A percentile compares a stretch with the other conserved stretches of the same genome.
These are phyloP conservation scores for Microcera coccophila DNA, from an alignment of 2,329 filamentous ascomycete species.

Conservation along the genomic window DNA sequence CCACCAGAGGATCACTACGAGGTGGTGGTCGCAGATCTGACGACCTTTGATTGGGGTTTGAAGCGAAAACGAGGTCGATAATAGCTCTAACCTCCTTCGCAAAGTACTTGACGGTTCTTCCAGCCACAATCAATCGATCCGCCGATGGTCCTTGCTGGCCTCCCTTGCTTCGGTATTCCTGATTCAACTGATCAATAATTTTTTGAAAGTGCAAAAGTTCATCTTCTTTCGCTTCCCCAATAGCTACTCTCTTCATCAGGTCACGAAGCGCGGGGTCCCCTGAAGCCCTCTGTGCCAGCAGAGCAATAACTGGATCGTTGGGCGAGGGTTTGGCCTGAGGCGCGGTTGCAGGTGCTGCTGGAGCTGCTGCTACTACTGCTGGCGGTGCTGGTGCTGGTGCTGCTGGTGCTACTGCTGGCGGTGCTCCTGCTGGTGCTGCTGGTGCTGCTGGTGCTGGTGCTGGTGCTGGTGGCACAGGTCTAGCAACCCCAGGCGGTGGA, in stretches of 20 bases:
- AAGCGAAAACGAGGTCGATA: constrained; percentile 55
- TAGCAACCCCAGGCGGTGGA: constrained; percentile 2
- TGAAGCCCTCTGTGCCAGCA: constrained; percentile 70
- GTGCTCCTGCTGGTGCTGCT: not conserved
- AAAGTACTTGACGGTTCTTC: constrained; percentile 56
- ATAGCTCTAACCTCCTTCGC: constrained; percentile 56
- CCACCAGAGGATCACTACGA: constrained; percentile 53
- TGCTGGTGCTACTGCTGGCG: not conserved
- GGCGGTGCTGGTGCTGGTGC: constrained; percentile 1
- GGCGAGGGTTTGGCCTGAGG: constrained; percentile 25
- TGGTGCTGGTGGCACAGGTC: no score
- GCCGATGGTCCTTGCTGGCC: constrained; percentile 51
- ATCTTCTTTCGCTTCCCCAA: constrained; percentile 65
- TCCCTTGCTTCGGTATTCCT: constrained; percentile 51
- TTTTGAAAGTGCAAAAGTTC: constrained; percentile 73
- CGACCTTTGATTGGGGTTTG: constrained; percentile 55
- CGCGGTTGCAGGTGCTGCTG: constrained; percentile 13
- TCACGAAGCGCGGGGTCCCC: constrained; percentile 69
- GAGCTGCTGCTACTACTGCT: constrained; percentile 13
- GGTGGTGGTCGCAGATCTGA: constrained; percentile 50
- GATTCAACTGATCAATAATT: constrained; percentile 75
- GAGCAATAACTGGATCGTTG: constrained; percentile 75
- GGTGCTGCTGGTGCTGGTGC: no score
- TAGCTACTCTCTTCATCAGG: constrained; percentile 79
- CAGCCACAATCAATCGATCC: constrained; percentile 52